A percentile compares a stretch with the other conserved stretches of the same genome.
phyloP scores from a whole-genome alignment of 2,329 filamentous ascomycete genomes.

The Fusarium papillatum region DNA sequence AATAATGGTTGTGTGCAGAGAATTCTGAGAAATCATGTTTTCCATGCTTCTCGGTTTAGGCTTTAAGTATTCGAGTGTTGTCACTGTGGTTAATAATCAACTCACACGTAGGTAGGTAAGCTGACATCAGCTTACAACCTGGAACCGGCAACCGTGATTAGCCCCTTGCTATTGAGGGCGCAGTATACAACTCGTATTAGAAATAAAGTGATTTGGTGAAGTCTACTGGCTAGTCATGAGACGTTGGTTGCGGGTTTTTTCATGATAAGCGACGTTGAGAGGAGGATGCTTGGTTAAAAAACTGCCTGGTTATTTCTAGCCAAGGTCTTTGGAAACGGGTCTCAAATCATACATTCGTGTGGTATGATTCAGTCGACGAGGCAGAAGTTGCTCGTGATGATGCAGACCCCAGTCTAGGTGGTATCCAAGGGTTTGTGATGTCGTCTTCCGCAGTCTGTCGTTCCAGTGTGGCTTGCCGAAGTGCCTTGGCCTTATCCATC shows the following conservation, averaged over 20 bases:
- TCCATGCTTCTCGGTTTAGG: background rate
- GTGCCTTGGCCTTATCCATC: background rate
- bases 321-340: background rate
- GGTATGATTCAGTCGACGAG: background rate
- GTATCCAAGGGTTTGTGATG: no score
- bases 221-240: background rate
- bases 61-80: background rate
- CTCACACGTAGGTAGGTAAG: background rate
- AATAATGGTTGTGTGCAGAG: no score
- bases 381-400: no score
- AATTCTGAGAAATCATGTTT: no score
- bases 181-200: background rate
- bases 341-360: background rate
- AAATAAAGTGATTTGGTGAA: background rate
- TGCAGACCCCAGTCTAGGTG: no score
- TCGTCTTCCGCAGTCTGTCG: background rate
- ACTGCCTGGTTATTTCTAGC: background rate
- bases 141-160: background rate
- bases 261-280: background rate
- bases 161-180: background rate
- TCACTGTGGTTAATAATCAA: background rate
- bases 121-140: background rate
- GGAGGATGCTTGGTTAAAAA: background rate
- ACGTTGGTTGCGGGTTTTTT: background rate
- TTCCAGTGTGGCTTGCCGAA: background rate